phyloP scores from a whole-genome alignment of 1,284 basidiomycete genomes.

The Tilletia caries region DNA sequence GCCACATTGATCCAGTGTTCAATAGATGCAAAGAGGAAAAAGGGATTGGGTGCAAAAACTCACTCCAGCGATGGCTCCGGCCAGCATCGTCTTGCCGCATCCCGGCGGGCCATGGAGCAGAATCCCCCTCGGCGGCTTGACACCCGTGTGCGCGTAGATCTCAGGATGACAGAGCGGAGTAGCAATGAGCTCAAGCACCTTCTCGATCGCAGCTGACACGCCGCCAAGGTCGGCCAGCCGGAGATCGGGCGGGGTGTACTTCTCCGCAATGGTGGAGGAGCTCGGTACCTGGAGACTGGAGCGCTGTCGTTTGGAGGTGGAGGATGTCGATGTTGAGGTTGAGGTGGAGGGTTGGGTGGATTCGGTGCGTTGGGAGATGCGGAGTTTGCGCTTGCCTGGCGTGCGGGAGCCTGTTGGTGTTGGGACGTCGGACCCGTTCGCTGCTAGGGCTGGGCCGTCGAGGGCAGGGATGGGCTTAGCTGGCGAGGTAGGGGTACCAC shows the following conservation, averaged over 20 bases:
- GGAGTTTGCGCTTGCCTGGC: constrained; percentile 39
- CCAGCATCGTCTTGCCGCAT: constrained; percentile 72
- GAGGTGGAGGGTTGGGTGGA: constrained; percentile 14
- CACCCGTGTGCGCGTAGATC: constrained; percentile 86
- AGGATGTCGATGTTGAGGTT: too few relatives aligned
- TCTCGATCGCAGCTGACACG: constrained; percentile 78
- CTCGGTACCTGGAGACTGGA: constrained; percentile 20
- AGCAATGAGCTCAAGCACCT: constrained; percentile 89
- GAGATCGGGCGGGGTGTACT: constrained; percentile 60
- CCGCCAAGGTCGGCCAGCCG: constrained; percentile 84
- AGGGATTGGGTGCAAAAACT: constrained; percentile 48
- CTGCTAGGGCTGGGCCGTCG: not conserved
- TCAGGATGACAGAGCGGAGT: constrained; percentile 94
- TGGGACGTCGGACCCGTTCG: not conserved
- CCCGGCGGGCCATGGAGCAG: constrained; percentile 92
- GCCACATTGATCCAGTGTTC: constrained; percentile 1
- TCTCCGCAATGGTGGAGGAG: constrained; percentile 26
- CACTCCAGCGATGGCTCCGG: constrained; percentile 76
- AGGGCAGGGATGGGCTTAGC: too few relatives aligned
- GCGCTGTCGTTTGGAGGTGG: constrained; percentile 27
- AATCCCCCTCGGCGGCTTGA: constrained; percentile 88
- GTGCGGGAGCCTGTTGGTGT: not conserved
- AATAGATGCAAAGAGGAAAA: too few relatives aligned
- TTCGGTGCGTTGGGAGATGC: constrained; percentile 26
- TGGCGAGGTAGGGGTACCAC: too few relatives aligned